Evolutionary conservation across 2,329 filamentous ascomycete genomes (phyloP), one percentile per base, ranked within the genome.

Genomic region (Diplodia corticola): DNA sequence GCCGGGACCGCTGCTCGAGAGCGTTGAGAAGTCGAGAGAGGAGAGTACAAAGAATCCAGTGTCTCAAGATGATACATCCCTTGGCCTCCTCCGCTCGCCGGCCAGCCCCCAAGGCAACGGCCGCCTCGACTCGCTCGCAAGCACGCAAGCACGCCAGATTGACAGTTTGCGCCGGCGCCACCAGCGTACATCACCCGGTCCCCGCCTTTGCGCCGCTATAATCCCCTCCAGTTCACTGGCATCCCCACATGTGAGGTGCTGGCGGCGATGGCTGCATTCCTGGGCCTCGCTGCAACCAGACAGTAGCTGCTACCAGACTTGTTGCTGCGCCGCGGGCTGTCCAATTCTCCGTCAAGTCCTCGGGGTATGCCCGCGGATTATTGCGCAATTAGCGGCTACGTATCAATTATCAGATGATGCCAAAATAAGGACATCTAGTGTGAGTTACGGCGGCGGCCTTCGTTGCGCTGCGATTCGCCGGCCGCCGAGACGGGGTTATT

Each of bases 401-500:
- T 59, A 59, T 59, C 55, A 59, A 59, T 48, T 59, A 59, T 59
- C 55, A 59, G 55, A 59, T 59, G 55, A 59, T 59, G 37, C 55
- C 55, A 59, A 59, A 59, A 44, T 59, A 48, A 59, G 55, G 44
- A 59, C 44, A 20, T 13, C 48, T 59, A 48, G 55, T 30, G 44
- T 17, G 48, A 46, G 33, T 30, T 59, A 46, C 55, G 55, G 37
- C 55, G 55, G 37, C 55, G 55, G 55, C 26, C 37, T 59, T 59
- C 55, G 55, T 59, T 48, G 55, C 55, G 55, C 17, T 26, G 40
- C 55, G 35, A 59, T 46, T 48, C 37, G 55, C 55, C 13, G 33
- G 33, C 7, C 10, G 33, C 33, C 33, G 33, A 33, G 30, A 35
- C 33, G 33, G 33, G 33, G 33, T 35, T 13, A 35, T 35, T 35